Conservation (phyloP, 805 yeast species). For the Saturnispora sanitii region DNA sequence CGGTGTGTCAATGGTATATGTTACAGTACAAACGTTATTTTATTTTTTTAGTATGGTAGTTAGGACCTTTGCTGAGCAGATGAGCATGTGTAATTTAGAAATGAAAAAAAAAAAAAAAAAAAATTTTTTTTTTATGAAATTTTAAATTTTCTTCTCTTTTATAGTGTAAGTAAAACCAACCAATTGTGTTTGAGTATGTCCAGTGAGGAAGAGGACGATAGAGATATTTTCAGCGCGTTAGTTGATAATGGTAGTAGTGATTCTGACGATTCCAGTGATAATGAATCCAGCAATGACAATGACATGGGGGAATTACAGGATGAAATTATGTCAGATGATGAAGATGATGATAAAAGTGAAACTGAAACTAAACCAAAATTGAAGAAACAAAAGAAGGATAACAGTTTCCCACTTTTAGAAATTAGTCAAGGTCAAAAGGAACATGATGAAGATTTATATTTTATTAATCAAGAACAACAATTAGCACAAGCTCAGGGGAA, state of each 20-base stretch:
- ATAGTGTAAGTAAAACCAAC: not conserved
- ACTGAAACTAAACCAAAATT: conserved; percentile 14
- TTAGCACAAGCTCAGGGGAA: conserved; percentile 24
- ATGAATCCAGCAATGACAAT: conserved; percentile 5
- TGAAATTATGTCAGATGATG: conserved; percentile 44
- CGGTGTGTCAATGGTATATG: too few species aligned
- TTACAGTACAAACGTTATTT: too few species aligned
- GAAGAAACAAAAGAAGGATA: conserved; percentile 10
- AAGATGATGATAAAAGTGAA: conserved; percentile 22
- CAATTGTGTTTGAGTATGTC: too few species aligned
- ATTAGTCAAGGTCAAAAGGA: conserved; percentile 28
- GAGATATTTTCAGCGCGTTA: conserved; percentile 55
- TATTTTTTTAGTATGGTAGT: too few species aligned
- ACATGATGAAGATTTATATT: conserved; percentile 14
- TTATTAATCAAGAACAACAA: conserved; percentile 21
- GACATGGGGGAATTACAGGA: conserved; percentile 34
- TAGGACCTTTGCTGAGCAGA: too few species aligned
- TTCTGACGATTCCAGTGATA: conserved; percentile 11
- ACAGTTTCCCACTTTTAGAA: conserved; percentile 33
- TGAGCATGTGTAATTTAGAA: too few species aligned
- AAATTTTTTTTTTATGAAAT: conserved; percentile 8
- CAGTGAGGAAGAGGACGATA: conserved; percentile 30
- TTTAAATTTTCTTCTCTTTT: not conserved
- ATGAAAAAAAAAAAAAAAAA: conserved; percentile 3
- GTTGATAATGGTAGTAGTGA: conserved; percentile 30